These are phyloP conservation scores for Penicillium daleae DNA, from an alignment of 495 filamentous ascomycete genomes.

Conservation along the genomic window DNA sequence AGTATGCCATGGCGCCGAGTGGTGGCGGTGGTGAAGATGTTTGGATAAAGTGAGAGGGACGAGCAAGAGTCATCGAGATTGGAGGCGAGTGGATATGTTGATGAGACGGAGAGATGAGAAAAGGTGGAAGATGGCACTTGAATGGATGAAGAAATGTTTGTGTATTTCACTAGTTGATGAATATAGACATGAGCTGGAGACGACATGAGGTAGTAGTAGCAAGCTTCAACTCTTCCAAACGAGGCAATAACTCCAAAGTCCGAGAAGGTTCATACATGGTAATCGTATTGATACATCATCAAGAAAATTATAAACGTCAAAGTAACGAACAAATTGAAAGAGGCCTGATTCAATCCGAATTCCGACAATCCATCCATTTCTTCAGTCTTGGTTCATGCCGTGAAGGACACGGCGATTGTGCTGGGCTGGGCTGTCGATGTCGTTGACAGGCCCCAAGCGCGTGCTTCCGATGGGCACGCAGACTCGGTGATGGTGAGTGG, in stretches of 20 bases:
- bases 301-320: background rate
- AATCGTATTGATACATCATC: background rate
- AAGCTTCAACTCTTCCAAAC: background rate
- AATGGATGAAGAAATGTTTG: background rate
- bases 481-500: background rate
- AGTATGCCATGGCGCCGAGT: constrained; percentile 1
- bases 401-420: background rate
- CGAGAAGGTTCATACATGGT: background rate
- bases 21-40: background rate
- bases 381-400: background rate
- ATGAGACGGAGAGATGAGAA: background rate
- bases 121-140: background rate
- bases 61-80: background rate
- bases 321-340: background rate
- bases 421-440: background rate
- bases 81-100: background rate
- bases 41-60: background rate
- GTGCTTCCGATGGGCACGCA: background rate
- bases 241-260: background rate
- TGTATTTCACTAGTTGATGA: background rate
- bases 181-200: background rate
- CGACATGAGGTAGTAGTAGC: background rate
- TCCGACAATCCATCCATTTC: background rate
- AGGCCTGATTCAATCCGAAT: background rate
- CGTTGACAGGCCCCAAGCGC: background rate